These are phyloP conservation scores for Barnettozyma botsteinii DNA, from an alignment of 805 yeast genomes.

Conservation along the genomic window DNA sequence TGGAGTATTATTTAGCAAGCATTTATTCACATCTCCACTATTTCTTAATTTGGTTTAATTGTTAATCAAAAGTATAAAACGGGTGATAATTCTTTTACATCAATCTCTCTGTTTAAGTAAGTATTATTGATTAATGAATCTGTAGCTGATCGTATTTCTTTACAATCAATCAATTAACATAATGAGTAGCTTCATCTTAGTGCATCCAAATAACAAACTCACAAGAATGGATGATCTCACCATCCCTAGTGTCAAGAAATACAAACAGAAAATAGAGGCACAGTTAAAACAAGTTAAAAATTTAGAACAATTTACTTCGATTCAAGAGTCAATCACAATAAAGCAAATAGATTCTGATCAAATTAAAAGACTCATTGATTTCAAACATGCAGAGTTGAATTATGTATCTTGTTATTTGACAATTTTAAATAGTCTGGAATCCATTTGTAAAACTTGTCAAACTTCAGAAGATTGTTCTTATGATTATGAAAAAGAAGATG, in stretches of 20 bases:
- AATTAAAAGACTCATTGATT: conserved; percentile 4
- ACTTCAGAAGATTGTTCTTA: conserved; percentile 7
- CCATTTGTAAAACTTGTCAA: conserved; percentile 15
- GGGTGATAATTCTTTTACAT: background rate
- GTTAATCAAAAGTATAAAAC: background rate
- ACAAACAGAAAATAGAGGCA: conserved; percentile 8
- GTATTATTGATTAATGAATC: no score
- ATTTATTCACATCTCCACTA: background rate
- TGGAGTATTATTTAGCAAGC: background rate
- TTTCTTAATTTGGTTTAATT: background rate
- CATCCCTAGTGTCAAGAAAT: conserved; percentile 18
- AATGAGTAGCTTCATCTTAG: conserved; percentile 10
- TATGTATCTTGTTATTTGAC: conserved; percentile 18
- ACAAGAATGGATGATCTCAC: conserved; percentile 20
- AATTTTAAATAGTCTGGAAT: conserved; percentile 16
- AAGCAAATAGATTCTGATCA: conserved; percentile 2
- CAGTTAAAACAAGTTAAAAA: conserved; percentile 12
- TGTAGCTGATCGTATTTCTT: no score
- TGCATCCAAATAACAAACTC: conserved; percentile 23
- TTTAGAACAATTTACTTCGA: conserved; percentile 1
- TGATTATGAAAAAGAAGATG: conserved; percentile 25
- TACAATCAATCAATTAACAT: no score
- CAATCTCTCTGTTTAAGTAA: no score
- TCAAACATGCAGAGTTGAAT: conserved; percentile 16
- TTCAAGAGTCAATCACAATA: no score